These are phyloP conservation scores for Russula brevipes DNA, from an alignment of 768 basidiomycete genomes.

Conservation along the genomic window DNA sequence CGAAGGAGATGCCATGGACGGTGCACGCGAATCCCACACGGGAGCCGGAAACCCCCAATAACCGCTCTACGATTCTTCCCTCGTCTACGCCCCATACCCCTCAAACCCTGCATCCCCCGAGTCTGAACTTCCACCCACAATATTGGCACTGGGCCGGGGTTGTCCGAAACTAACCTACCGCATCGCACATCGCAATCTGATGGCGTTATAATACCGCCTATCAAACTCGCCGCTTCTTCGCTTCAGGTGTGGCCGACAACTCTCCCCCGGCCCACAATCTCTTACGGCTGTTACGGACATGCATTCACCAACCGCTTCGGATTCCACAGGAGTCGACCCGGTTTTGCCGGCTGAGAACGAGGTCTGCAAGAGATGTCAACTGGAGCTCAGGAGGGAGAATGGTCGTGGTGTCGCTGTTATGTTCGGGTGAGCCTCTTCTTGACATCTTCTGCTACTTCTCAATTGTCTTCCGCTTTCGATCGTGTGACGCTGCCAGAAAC, in stretches of 20 bases:
- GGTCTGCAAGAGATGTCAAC: slow-evolving; percentile 76
- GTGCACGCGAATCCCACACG: too few species aligned
- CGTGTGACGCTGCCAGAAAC: slow-evolving; percentile 48
- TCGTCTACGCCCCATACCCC: too few species aligned
- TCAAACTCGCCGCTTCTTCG: neutral
- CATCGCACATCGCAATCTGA: too few species aligned
- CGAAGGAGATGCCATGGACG: too few species aligned
- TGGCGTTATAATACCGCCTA: too few species aligned
- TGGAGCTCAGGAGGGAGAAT: slow-evolving; percentile 70
- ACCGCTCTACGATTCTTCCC: too few species aligned
- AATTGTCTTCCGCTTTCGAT: neutral
- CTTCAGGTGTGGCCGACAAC: slow-evolving; percentile 14
- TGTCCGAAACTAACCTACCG: too few species aligned
- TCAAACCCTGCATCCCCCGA: too few species aligned
- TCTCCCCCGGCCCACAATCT: slow-evolving; percentile 15
- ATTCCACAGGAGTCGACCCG: slow-evolving; percentile 12
- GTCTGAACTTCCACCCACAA: too few species aligned
- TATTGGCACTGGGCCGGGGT: too few species aligned
- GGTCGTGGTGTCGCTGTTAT: slow-evolving; percentile 83
- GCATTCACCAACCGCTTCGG: slow-evolving; percentile 4
- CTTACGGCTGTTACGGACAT: slow-evolving; percentile 8
- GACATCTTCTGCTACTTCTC: neutral
- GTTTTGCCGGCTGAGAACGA: slow-evolving; percentile 44
- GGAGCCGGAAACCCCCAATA: too few species aligned
- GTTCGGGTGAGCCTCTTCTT: slow-evolving; percentile 63